phyloP scores from a whole-genome alignment of 2,329 filamentous ascomycete species.

The Teratosphaeria gauchensis region DNA sequence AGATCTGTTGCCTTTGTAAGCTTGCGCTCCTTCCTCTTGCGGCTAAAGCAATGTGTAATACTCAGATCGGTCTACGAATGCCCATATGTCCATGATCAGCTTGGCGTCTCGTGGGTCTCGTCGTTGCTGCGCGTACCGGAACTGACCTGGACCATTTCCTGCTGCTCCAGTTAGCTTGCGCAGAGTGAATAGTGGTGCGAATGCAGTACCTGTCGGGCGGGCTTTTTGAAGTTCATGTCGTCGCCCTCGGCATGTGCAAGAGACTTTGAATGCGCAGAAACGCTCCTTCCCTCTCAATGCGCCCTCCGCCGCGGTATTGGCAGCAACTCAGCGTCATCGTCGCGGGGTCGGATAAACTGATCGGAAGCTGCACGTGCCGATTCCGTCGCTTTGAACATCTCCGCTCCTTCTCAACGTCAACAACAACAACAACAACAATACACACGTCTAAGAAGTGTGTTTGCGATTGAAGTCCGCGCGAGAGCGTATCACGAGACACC shows the following conservation, averaged over 20 bases:
- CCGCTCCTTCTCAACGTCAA: not conserved
- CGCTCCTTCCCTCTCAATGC: not conserved
- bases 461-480: no score
- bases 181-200: not conserved
- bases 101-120: conserved; percentile 13
- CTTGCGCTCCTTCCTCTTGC: not conserved
- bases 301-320: not conserved
- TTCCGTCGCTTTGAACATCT: not conserved
- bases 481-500: no score
- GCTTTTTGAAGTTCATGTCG: conserved; percentile 36
- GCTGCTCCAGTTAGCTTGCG: conserved; percentile 11
- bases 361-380: not conserved
- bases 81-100: conserved; percentile 30
- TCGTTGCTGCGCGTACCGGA: conserved; percentile 54
- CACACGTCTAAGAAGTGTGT: no score
- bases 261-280: not conserved
- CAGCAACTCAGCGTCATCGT: no score
- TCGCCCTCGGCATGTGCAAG: not conserved
- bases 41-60: conserved; percentile 4
- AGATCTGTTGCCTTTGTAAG: conserved; percentile 56
- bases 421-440: no score
- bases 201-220: conserved; percentile 32
- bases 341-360: not conserved
- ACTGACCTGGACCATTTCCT: conserved; percentile 98
- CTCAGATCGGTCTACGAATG: conserved; percentile 28